phyloP scores from a whole-genome alignment of 768 basidiomycete species.

The Lactifluus pinguis region DNA sequence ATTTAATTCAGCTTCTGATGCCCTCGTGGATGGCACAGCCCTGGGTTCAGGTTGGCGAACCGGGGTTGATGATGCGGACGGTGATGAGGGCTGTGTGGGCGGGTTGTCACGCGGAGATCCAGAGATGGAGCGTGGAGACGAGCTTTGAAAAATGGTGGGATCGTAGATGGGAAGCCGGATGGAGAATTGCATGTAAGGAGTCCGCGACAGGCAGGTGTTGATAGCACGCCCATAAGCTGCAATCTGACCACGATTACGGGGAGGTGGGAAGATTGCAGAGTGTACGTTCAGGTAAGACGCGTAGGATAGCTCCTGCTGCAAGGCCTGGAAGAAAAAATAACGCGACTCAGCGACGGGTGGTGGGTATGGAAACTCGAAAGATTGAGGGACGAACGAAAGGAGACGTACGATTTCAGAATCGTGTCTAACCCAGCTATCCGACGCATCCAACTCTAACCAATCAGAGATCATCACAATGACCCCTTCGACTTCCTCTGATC shows the following conservation, averaged over 20 bases:
- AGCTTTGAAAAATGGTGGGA: constrained; percentile 48
- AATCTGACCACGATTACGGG: constrained; percentile 71
- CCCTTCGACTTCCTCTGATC: constrained; percentile 62
- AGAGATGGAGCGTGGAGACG: constrained; percentile 16
- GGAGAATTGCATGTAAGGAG: constrained; percentile 69
- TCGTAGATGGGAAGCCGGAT: constrained; percentile 79
- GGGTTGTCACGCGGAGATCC: not conserved
- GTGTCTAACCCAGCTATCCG: constrained; percentile 89
- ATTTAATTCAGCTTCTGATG: constrained; percentile 51
- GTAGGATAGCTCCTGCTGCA: constrained; percentile 87
- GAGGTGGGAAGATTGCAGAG: constrained; percentile 81
- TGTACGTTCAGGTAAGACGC: constrained; percentile 87
- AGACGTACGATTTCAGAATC: constrained; percentile 86
- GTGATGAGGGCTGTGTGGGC: constrained; percentile 8
- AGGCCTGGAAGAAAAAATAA: constrained; percentile 45
- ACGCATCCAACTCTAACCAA: constrained; percentile 91
- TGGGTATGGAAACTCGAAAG: not conserved
- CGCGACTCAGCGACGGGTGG: not conserved
- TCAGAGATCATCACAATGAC: constrained; percentile 76
- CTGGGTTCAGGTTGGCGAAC: constrained; percentile 22
- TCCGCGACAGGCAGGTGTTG: constrained; percentile 61
- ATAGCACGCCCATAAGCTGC: constrained; percentile 92
- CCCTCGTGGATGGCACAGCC: constrained; percentile 25
- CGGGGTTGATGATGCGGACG: constrained; percentile 19
- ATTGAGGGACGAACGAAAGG: not conserved